Percentiles rank a stretch among this genome's conserved stretches.
These are phyloP conservation scores for Flaveria brownii DNA, from an alignment of 129 eudicot species.

Conservation along the genomic window DNA sequence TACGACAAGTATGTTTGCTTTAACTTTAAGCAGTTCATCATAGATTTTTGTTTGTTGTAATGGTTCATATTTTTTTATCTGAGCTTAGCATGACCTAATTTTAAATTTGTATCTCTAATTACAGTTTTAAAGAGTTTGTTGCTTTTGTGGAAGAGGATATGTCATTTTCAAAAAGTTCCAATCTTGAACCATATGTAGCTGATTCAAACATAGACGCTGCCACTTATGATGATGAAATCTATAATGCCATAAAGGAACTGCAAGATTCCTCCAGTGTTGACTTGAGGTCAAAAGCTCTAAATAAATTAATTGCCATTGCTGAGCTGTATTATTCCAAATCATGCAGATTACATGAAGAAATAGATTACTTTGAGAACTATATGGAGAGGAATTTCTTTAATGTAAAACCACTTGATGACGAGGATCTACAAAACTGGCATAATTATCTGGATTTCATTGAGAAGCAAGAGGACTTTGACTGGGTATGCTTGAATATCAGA, in stretches of 20 bases:
- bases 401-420: slow-evolving; percentile 68
- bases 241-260: slow-evolving; percentile 51
- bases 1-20: slow-evolving; percentile 66
- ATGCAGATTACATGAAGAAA: slow-evolving; percentile 56
- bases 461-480: slow-evolving; percentile 79
- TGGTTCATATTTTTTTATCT: neutral
- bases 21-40: slow-evolving; percentile 8
- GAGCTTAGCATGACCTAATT: neutral
- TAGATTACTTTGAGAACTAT: slow-evolving; percentile 61
- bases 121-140: slow-evolving; percentile 75
- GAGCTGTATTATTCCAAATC: slow-evolving; percentile 60
- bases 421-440: slow-evolving; percentile 79
- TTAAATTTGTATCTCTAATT: slow-evolving; percentile 22
- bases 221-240: slow-evolving; percentile 47
- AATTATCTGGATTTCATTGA: slow-evolving; percentile 71
- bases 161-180: slow-evolving; percentile 37
- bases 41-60: slow-evolving; percentile 19
- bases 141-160: slow-evolving; percentile 70
- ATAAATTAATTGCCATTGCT: slow-evolving; percentile 52
- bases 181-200: slow-evolving; percentile 41
- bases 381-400: slow-evolving; percentile 58
- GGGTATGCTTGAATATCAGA: slow-evolving; percentile 46
- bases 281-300: slow-evolving; percentile 52
- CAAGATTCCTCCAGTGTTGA: slow-evolving; percentile 55
- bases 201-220: slow-evolving; percentile 31